Evolutionary conservation across 148 eudicot genomes (phyloP).

Genomic region (Vaccinium myrtillus): DNA sequence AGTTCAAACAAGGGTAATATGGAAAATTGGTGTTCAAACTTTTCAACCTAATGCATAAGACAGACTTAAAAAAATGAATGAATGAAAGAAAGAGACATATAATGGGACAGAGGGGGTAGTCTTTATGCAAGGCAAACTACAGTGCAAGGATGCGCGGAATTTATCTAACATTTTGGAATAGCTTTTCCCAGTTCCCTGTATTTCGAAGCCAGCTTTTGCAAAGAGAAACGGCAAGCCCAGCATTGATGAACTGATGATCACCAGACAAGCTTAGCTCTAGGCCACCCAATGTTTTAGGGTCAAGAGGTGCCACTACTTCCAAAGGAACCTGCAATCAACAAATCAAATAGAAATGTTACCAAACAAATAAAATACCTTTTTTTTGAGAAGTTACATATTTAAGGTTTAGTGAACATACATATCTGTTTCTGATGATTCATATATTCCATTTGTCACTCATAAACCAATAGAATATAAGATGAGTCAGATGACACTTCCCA

Average conservation of each 20-base stretch:
- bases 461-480: neutral
- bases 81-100: neutral
- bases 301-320: constrained; percentile 61
- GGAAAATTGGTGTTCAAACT: neutral
- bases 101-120: neutral
- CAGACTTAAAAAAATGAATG: neutral
- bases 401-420: neutral
- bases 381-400: neutral
- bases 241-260: constrained; percentile 77
- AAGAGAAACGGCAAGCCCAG: constrained; percentile 78
- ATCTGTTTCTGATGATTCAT: neutral
- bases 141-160: constrained; percentile 7
- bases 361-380: neutral
- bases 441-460: neutral
- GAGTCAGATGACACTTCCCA: neutral
- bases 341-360: constrained; percentile 13
- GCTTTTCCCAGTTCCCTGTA: constrained; percentile 53
- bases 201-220: constrained; percentile 72
- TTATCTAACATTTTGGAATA: constrained; percentile 47
- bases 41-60: neutral
- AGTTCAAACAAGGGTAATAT: no score
- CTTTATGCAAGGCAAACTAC: neutral
- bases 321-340: constrained; percentile 56
- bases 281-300: constrained; percentile 45
- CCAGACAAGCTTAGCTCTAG: constrained; percentile 56